Evolutionary conservation across 2,329 filamentous ascomycete genomes (phyloP).

Genomic region (Fusarium hostae): DNA sequence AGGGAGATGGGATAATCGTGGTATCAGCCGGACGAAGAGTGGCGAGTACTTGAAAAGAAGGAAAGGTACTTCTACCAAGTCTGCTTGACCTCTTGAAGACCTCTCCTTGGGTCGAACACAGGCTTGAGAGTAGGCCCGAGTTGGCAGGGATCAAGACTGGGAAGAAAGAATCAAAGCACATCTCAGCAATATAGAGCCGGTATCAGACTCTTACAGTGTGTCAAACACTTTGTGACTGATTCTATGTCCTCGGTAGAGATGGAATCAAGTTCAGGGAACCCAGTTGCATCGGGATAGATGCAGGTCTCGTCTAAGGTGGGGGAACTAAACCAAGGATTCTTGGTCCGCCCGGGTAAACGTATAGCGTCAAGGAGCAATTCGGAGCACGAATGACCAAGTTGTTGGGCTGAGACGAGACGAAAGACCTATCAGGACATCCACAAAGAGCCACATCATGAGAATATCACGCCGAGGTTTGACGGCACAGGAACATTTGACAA

Average conservation of each 20-base stretch:
- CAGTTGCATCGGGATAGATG: background rate
- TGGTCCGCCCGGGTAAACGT: background rate
- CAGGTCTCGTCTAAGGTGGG: constrained; percentile 27
- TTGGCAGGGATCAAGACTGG: background rate
- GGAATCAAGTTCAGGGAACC: background rate
- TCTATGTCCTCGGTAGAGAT: background rate
- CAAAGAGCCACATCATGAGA: constrained; percentile 2
- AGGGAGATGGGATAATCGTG: background rate
- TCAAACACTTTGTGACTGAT: constrained; percentile 3
- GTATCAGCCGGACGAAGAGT: background rate
- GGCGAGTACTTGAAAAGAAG: background rate
- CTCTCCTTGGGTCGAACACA: background rate
- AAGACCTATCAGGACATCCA: background rate
- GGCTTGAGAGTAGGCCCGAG: background rate
- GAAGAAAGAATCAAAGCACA: constrained; percentile 28
- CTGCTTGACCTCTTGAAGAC: background rate
- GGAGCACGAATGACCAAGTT: background rate
- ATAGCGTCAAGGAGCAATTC: background rate
- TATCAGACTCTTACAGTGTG: constrained; percentile 12
- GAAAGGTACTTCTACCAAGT: background rate
- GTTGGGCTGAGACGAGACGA: background rate
- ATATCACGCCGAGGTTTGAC: background rate
- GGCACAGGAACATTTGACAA: background rate
- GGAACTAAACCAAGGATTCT: background rate
- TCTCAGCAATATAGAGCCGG: background rate